Evolutionary conservation across 495 filamentous ascomycete genomes (phyloP).

Genomic region (Parathielavia hyrcaniae): DNA sequence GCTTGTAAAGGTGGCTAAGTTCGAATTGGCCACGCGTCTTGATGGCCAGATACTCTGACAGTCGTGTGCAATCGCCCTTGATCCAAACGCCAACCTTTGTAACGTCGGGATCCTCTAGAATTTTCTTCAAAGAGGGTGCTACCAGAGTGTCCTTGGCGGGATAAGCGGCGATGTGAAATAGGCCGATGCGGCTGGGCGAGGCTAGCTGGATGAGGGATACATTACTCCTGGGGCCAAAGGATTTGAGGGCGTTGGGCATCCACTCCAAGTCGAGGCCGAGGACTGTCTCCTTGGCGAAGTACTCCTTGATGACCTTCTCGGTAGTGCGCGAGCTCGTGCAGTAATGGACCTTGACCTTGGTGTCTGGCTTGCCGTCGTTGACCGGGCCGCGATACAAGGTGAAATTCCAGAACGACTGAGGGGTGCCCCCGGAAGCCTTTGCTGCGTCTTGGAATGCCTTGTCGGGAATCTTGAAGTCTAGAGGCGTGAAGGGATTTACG

Average conservation of each 20-base stretch:
- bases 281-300: constrained; percentile 63
- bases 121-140: constrained; percentile 57
- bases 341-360: constrained; percentile 63
- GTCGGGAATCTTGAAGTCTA: constrained; percentile 43
- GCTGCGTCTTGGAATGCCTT: constrained; percentile 42
- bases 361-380: constrained; percentile 29
- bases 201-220: constrained; percentile 77
- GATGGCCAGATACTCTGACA: constrained; percentile 60
- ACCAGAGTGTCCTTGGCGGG: constrained; percentile 53
- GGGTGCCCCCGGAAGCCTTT: constrained; percentile 33
- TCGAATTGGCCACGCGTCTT: constrained; percentile 64
- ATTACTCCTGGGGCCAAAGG: constrained; percentile 52
- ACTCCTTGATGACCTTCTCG: constrained; percentile 55
- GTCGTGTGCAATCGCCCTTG: constrained; percentile 63
- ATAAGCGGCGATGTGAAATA: constrained; percentile 72
- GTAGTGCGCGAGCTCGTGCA: constrained; percentile 60
- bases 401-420: constrained; percentile 61
- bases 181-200: constrained; percentile 65
- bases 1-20: constrained; percentile 69
- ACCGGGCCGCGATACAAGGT: constrained; percentile 50
- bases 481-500: constrained; percentile 32
- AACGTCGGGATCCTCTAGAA: constrained; percentile 65
- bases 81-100: constrained; percentile 74
- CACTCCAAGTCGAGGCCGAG: constrained; percentile 88
- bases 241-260: constrained; percentile 46